Evolutionary conservation across 129 eudicot genomes (phyloP).

Genomic region (Saussurea involucrata): DNA sequence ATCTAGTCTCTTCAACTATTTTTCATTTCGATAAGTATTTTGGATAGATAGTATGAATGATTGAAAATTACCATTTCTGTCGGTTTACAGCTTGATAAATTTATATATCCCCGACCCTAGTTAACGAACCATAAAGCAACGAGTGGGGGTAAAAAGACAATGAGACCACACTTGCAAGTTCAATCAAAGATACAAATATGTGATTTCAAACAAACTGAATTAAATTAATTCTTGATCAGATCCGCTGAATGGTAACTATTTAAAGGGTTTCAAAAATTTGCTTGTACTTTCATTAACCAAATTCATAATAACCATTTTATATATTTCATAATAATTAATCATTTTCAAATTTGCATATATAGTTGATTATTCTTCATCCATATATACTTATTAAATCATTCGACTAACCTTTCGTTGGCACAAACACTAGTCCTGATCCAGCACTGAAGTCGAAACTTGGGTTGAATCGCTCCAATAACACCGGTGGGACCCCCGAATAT

Average conservation of each 20-base stretch:
- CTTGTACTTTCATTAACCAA: background rate
- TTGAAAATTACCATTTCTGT: too few species aligned
- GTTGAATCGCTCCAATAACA: slow-evolving; percentile 48
- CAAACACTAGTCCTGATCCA: slow-evolving; percentile 47
- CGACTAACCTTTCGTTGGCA: slow-evolving; percentile 65
- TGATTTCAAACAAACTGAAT: too few species aligned
- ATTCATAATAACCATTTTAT: background rate
- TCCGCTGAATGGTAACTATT: background rate
- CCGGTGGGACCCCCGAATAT: slow-evolving; percentile 29
- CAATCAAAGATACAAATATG: background rate
- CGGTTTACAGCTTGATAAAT: too few species aligned
- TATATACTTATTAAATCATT: background rate
- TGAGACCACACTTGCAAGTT: background rate
- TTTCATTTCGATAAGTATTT: too few species aligned
- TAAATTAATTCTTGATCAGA: background rate
- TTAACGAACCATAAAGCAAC: too few species aligned
- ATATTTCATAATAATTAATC: background rate
- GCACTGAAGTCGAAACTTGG: slow-evolving; percentile 37
- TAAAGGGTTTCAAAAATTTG: background rate
- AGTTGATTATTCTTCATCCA: background rate
- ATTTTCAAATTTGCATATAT: background rate
- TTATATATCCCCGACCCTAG: too few species aligned
- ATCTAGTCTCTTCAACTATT: too few species aligned
- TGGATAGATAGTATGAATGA: too few species aligned
- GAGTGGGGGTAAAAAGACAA: too few species aligned